Evolutionary conservation across 2,329 filamentous ascomycete species (phyloP).

Genomic region (Plectosphaerella plurivora): DNA sequence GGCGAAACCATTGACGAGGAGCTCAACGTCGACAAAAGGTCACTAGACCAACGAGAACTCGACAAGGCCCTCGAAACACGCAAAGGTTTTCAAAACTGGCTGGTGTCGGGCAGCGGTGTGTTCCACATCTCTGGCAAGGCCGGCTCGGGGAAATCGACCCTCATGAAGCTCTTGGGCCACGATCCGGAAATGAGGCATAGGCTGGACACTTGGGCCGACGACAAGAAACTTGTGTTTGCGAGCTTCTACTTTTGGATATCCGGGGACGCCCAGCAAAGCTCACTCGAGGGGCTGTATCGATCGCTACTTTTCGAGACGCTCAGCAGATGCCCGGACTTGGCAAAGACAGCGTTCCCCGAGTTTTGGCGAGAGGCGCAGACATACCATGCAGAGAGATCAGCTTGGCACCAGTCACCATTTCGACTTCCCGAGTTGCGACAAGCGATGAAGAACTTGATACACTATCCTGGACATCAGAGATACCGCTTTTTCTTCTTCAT

Average conservation of each 20-base stretch:
- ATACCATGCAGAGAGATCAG: background rate
- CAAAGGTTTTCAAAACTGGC: slow-evolving; percentile 1
- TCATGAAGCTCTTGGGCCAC: slow-evolving; percentile 1
- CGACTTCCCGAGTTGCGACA: background rate
- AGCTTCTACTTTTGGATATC: slow-evolving; percentile 12
- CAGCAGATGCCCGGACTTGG: slow-evolving; percentile 10
- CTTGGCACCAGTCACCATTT: background rate
- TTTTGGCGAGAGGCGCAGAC: background rate
- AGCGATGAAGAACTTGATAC: background rate
- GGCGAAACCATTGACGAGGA: background rate
- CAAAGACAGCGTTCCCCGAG: slow-evolving; percentile 8
- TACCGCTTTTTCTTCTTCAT: slow-evolving; percentile 7
- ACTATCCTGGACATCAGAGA: background rate
- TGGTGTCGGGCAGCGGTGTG: background rate
- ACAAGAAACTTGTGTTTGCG: slow-evolving; percentile 2
- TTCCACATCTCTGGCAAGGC: slow-evolving; percentile 10
- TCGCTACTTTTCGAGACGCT: slow-evolving; percentile 13
- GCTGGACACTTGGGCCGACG: background rate
- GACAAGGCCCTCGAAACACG: background rate
- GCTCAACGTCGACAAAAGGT: background rate
- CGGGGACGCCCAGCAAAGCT: slow-evolving; percentile 9
- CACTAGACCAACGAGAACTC: too few relatives aligned
- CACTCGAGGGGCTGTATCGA: slow-evolving; percentile 12
- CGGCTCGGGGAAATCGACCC: slow-evolving; percentile 10
- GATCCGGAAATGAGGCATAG: background rate